Base-by-base conservation (phyloP, 805 yeast genomes). In the Metschnikowia koreensis region DNA sequence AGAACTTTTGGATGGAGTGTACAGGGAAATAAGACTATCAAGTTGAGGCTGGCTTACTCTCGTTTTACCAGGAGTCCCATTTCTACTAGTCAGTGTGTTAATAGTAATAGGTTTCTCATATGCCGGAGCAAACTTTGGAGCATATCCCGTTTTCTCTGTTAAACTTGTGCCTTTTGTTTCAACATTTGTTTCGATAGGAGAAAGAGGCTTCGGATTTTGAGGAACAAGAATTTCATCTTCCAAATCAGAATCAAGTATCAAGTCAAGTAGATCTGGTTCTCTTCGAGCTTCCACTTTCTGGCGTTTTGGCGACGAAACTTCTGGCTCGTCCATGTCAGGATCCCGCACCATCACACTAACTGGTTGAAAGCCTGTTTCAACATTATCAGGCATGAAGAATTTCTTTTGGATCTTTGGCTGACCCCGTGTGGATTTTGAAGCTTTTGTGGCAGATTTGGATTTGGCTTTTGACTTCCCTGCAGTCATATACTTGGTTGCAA, bases 311-410 rank as follows among this genome's bases (percentile, higher is more conserved):
- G 31, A 12, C 9, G 37, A 41, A 26, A 9, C 42, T 10, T 28
- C 38, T 1, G 22, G 9, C 26, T 17, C 46, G 3, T 41, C 43
- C 38, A 49, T 40, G 37, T 51, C 33, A 44, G 50, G 13, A n/a
- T 41, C 50, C 28, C 38, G 65, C 0, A 84, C 77, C 61, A 86
- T 58, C 5, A 66, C 65, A 2, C 81, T 74, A 1, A 83, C 89
- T 22, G 70, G 68, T 37, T 72, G 71, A 57, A 87, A 86, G 0
- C 90, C 92, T 0, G 84, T 79, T 39, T 76, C 80, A 6, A 82
- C 92, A 60, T 82, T 75, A 56, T 84, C 87, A 0, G 94, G 94
- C 89, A 87, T 83, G 64, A 82, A 83, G 56, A 87, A 87, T 42
- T 67, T 70, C 63, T 85, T 81, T 22, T 60, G 48, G 16, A 54